These are phyloP conservation scores for Plasmopara halstedii DNA, from an alignment of 352 stramenopile genomes.

Conservation along the genomic window DNA sequence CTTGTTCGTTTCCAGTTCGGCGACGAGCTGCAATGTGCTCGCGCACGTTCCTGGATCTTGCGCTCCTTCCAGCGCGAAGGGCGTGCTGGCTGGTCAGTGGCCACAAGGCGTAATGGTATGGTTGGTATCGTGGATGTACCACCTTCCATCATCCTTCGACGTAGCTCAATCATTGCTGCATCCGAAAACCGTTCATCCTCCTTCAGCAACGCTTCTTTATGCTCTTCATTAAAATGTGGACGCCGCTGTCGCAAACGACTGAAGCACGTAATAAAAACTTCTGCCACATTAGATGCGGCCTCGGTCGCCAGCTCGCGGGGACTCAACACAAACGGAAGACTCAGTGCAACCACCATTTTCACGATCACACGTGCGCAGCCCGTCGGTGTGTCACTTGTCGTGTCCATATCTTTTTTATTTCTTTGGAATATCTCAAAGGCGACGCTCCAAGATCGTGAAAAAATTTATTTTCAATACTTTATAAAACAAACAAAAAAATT, in stretches of 20 bases:
- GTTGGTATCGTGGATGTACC: constrained; percentile 8
- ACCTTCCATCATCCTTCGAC: constrained; percentile 51
- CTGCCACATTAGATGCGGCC: constrained; percentile 11
- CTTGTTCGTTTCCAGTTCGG: constrained; percentile 9
- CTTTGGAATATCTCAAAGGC: too few relatives aligned
- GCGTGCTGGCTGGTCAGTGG: constrained; percentile 18
- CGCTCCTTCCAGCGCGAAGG: constrained; percentile 34
- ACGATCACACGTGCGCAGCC: constrained; percentile 16
- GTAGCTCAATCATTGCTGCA: constrained; percentile 60
- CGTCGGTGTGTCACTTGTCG: constrained; percentile 4
- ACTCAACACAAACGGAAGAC: constrained; percentile 19
- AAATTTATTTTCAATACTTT: constrained; percentile 12
- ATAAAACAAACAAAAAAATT: too few relatives aligned
- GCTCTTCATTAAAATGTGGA: constrained; percentile 63
- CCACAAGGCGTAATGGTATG: constrained; percentile 16
- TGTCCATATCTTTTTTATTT: too few relatives aligned
- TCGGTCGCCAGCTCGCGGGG: constrained; percentile 32
- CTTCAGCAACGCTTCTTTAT: constrained; percentile 58
- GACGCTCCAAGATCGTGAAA: constrained; percentile 14
- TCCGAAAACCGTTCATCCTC: constrained; percentile 40
- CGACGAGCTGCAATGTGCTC: constrained; percentile 10
- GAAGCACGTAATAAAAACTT: constrained; percentile 38
- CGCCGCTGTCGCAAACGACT: constrained; percentile 31
- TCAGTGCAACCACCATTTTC: constrained; percentile 20
- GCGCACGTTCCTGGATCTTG: constrained; percentile 27